Conservation (phyloP, 306 rosid genomes). For the Hippophae rhamnoides region DNA sequence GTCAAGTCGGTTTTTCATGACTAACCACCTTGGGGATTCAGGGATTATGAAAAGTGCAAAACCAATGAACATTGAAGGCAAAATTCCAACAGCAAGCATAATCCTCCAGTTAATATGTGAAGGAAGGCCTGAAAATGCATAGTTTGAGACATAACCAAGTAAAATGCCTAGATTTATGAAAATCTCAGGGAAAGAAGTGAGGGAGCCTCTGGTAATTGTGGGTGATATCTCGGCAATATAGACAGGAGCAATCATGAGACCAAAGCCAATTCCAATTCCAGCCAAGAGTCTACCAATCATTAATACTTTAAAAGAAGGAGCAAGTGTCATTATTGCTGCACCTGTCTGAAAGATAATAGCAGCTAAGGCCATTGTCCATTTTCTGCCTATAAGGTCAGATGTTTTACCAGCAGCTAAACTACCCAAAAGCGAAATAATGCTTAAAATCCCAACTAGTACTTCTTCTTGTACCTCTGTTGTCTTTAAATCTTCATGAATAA, state of each 20-base stretch:
- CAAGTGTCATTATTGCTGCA: conserved; percentile 63
- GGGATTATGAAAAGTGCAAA: conserved; percentile 81
- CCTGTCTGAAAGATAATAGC: conserved; percentile 71
- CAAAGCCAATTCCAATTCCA: conserved; percentile 86
- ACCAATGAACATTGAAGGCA: conserved; percentile 82
- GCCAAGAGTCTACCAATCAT: conserved; percentile 67
- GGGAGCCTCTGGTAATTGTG: conserved; percentile 59
- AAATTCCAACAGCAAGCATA: conserved; percentile 83
- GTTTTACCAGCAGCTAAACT: conserved; percentile 88
- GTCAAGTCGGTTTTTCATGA: conserved; percentile 58
- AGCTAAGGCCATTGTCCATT: conserved; percentile 94
- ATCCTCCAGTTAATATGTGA: conserved; percentile 74
- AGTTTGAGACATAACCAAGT: conserved; percentile 86
- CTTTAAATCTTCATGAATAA: conserved; percentile 78
- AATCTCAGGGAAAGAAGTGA: conserved; percentile 84
- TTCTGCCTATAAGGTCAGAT: conserved; percentile 75
- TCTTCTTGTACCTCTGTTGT: conserved; percentile 72
- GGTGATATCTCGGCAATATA: conserved; percentile 92
- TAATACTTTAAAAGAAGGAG: conserved; percentile 62
- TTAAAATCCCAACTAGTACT: conserved; percentile 73
- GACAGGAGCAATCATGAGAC: conserved; percentile 84
- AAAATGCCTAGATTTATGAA: conserved; percentile 74
- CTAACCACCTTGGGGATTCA: conserved; percentile 91
- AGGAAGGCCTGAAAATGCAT: conserved; percentile 64
- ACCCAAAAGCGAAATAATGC: conserved; percentile 76